Evolutionary conservation across 2,329 filamentous ascomycete genomes (phyloP).

Genomic region (Xylaria sp.): DNA sequence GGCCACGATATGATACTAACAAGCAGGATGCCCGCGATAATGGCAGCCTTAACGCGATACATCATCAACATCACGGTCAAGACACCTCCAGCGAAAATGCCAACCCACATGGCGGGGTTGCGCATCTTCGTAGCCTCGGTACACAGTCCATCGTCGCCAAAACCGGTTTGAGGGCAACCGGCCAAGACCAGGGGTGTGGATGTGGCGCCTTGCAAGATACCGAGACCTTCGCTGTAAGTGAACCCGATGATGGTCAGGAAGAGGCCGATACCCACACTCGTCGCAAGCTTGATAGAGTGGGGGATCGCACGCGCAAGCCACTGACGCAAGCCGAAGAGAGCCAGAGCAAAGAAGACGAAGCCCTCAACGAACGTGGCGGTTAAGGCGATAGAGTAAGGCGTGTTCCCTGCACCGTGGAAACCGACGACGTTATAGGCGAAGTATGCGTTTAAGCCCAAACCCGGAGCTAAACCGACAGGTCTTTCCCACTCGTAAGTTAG

Average conservation of each 20-base stretch:
- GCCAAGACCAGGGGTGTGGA: constrained; percentile 79
- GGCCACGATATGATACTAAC: constrained; percentile 93
- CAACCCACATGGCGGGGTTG: constrained; percentile 85
- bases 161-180: constrained; percentile 67
- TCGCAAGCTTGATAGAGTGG: constrained; percentile 86
- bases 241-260: constrained; percentile 82
- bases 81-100: constrained; percentile 85
- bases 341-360: constrained; percentile 83
- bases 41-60: constrained; percentile 87
- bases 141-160: constrained; percentile 66
- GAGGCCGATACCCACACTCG: constrained; percentile 85
- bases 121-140: constrained; percentile 77
- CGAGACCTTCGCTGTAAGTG: constrained; percentile 85
- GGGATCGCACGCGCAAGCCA: constrained; percentile 89
- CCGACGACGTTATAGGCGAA: constrained; percentile 82
- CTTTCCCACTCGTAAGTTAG: constrained; percentile 44
- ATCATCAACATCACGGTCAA: constrained; percentile 84
- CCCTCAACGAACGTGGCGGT: constrained; percentile 92
- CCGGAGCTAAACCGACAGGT: constrained; percentile 76
- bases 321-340: constrained; percentile 83
- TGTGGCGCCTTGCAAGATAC: constrained; percentile 75
- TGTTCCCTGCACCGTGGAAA: constrained; percentile 75
- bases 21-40: constrained; percentile 84
- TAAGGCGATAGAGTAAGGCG: constrained; percentile 80
- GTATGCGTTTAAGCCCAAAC: constrained; percentile 88